Base-by-base conservation (phyloP, 1,139 yeast genomes). In the Taphrina populina region DNA sequence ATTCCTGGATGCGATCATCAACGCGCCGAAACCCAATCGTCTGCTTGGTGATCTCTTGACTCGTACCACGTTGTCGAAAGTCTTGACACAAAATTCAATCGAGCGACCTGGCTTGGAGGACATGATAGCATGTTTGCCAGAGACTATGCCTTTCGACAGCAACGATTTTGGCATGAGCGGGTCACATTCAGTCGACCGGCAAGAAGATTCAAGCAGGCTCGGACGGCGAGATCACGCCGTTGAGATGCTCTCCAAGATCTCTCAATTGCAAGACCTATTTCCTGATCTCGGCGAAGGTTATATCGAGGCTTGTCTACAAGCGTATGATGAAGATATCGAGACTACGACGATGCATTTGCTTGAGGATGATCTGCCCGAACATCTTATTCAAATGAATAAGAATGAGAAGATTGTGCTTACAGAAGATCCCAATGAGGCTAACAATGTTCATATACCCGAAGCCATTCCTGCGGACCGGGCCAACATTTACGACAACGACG, bases 221-320 rank as follows among this genome's bases (percentile, higher is more conserved):
- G 7, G 7, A n/a, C 19, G 15, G 30, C 11, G 23, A 6, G 43
- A 37, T 3, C 17, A 43, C 10, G 47, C 47, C n/a, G 47, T 29
- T 7, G 36, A 43, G 29, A 11, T 43, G 29, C 11, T 51, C 6
- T 51, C 47, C 15, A 41, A 26, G 17, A 51, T 51, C 23, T 27
- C 36, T 11, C 55, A 51, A 30, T 29, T 51, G 11, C 37, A 39
- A 37, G 55, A 51, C 30, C 21, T 51, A 7, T 51, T 51, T 40
- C 55, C 55, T 11, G 55, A 40, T 17, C 20, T 26, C 13, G 46
- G 49, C 2, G 55, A 51, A 15, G 55, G 46, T 24, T 51, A 32
- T 17, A 39, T 51, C 7, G 47, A 37, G 19, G 35, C 47, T 4
- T 51, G 39, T 27, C 49, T 51, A n/a, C n/a, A 13, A 2, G 29